Base-by-base conservation (phyloP, 2,329 filamentous ascomycete species). In the Aureobasidium musti region DNA sequence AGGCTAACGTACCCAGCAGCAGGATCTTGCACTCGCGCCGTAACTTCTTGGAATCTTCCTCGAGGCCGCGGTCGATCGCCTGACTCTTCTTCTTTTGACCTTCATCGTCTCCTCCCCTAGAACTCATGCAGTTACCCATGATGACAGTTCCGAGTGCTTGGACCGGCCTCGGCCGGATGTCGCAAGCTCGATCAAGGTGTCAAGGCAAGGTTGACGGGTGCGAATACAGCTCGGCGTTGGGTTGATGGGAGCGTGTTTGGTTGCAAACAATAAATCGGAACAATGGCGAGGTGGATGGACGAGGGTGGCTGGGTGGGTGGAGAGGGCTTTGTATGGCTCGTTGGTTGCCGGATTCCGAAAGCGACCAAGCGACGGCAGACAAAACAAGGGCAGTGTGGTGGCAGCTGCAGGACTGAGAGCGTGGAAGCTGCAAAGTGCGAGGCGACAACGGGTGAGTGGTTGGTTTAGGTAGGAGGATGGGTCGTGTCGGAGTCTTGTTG, bases 21-120 rank as follows among this genome's bases (percentile, higher is more conserved):
- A 99, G 81, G 72, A 99, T 98, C 82, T 99, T 99, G 91, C 95
- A 98, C 90, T 99, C 95, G 82, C 92, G 87, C 78, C 93, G 89
- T 83, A 98, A 83, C 78, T 91, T 87, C 79, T 91, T 92, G 63
- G 92, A 96, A 79, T 99, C 95, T 77, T 98, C 94, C 78, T 98
- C 94, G 69, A 99, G 84, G 74, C 87, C 89, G 79, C 90, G 91
- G 81, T 99, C 95, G 76, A 99, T 99, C 78, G 90, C 90, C 81
- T 97, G 92, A 79, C 92, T 97, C 80, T 91, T 88, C 84, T 98
- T 97, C 86, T 95, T 97, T 84, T 92, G 89, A 77, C 97, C 92
- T 77, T 85, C 87, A 82, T 96, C 92, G 77, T 92, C 92, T 77
- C 89, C 89, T 71, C 89, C 89, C 81, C 92, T 90, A 71, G 90